Conservation (phyloP, 331 rosid genomes). For the Phaseolus coccineus region DNA sequence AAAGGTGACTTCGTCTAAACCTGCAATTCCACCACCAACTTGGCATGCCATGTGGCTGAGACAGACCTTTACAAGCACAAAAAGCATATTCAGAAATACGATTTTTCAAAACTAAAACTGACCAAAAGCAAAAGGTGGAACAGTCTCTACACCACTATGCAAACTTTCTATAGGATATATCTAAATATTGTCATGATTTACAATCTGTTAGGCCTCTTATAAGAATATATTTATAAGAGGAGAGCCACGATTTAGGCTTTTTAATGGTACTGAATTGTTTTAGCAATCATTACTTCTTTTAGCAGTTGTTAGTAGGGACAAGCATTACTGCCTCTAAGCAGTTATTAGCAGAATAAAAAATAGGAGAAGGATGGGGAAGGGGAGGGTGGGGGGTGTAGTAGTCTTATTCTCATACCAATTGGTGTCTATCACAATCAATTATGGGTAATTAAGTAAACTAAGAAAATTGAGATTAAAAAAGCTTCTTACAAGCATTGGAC, state of each 20-base stretch:
- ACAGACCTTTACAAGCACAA: conserved; percentile 64
- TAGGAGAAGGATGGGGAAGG: too few species aligned
- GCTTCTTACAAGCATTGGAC: conserved; percentile 35
- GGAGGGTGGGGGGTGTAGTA: too few species aligned
- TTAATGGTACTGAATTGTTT: too few species aligned
- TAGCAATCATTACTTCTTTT: too few species aligned
- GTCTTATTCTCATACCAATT: too few species aligned
- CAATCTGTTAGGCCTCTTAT: too few species aligned
- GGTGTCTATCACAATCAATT: not conserved
- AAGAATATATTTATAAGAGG: too few species aligned
- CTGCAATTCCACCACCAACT: conserved; percentile 75
- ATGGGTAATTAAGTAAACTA: not conserved
- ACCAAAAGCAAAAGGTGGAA: conserved; percentile 35
- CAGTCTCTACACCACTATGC: conserved; percentile 24
- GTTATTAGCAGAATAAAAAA: too few species aligned
- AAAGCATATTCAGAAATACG: conserved; percentile 41
- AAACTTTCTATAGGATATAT: conserved; percentile 33
- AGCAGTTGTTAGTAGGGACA: too few species aligned
- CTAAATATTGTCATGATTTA: conserved; percentile 7
- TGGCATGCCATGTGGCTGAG: conserved; percentile 96
- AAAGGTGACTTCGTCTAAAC: conserved; percentile 90
- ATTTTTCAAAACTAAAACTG: conserved; percentile 28
- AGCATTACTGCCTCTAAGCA: too few species aligned
- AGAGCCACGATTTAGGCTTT: too few species aligned
- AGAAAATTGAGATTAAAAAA: conserved; percentile 9